Conservation (phyloP, 208 protist species). For the Trichomonas vaginalis region DNA sequence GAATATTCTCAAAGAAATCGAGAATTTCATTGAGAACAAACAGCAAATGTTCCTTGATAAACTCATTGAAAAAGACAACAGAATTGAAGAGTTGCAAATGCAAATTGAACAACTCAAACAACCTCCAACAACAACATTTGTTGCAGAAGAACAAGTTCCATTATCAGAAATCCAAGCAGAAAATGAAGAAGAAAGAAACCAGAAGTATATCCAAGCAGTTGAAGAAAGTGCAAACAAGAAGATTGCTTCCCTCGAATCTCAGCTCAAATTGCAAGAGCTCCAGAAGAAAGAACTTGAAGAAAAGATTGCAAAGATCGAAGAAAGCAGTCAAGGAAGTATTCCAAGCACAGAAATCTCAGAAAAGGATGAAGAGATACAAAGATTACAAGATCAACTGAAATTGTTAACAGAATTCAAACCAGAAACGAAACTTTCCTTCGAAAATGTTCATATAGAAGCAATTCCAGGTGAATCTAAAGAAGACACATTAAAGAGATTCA, state of each 20-base stretch:
- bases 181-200: neutral
- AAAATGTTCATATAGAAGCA: neutral
- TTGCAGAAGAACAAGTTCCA: neutral
- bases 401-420: neutral
- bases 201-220: neutral
- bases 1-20: neutral
- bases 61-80: neutral
- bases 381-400: neutral
- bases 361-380: neutral
- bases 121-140: neutral
- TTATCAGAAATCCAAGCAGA: neutral
- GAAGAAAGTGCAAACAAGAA: neutral
- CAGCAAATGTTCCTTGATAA: neutral
- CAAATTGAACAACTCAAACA: neutral
- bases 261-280: neutral
- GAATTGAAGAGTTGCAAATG: neutral
- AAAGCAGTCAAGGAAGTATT: too few relatives aligned
- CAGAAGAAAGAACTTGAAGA: neutral
- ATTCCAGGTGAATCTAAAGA: neutral
- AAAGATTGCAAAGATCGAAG: neutral
- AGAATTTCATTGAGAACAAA: neutral
- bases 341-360: neutral
- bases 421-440: neutral
- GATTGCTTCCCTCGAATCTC: neutral
- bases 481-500: neutral